A percentile compares a stretch with the other conserved stretches of the same genome.
phyloP scores from a whole-genome alignment of 345 rosid species.

The Syzygium grande region DNA sequence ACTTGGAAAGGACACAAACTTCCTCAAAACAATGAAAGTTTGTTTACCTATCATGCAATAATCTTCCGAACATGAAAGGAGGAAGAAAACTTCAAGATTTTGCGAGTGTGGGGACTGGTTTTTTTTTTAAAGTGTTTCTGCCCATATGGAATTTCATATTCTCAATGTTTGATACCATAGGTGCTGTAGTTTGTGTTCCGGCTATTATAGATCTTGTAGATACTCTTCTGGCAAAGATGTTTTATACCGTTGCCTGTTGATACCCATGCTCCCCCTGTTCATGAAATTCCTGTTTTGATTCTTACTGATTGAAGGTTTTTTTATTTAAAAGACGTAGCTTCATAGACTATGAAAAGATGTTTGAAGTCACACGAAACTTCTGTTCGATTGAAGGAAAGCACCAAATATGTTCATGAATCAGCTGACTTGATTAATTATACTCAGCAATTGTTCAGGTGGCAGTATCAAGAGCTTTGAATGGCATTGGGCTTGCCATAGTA shows the following conservation, averaged over 20 bases:
- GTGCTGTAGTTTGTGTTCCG: neutral
- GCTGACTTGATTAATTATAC: conserved; percentile 4
- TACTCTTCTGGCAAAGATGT: neutral
- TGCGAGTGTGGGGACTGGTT: neutral
- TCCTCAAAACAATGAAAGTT: neutral
- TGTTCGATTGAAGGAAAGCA: neutral
- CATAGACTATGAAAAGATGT: neutral
- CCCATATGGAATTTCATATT: neutral
- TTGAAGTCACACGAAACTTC: neutral
- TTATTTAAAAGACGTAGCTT: neutral
- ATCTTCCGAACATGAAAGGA: neutral
- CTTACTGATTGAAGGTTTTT: neutral
- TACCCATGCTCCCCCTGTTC: neutral
- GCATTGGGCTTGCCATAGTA: conserved; percentile 81
- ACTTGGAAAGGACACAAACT: neutral
- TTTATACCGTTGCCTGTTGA: neutral
- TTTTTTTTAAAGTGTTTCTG: neutral
- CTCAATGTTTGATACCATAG: neutral
- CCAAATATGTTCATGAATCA: neutral
- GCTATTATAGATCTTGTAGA: neutral
- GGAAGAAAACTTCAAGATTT: neutral
- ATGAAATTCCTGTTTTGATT: neutral
- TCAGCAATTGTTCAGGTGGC: conserved; percentile 49
- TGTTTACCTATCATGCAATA: neutral
- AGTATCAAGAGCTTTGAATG: conserved; percentile 76